phyloP scores from a whole-genome alignment of 345 rosid species.

The Eucalyptus pauciflora region DNA sequence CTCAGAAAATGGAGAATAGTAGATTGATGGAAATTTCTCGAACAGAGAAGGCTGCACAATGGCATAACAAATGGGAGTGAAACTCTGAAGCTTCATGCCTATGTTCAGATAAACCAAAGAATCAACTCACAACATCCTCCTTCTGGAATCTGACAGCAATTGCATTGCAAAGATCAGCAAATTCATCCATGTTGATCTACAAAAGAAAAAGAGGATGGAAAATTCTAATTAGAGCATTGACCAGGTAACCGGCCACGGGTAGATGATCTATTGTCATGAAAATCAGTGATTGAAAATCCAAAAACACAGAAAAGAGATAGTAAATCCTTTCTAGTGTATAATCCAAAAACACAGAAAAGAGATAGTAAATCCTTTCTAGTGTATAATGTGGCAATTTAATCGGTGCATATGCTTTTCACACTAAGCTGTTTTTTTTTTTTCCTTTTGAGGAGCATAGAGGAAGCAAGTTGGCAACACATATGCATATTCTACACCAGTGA shows the following conservation, averaged over 20 bases:
- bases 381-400: background rate
- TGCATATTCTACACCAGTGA: background rate
- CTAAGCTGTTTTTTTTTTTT: background rate
- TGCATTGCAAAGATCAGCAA: constrained; percentile 90
- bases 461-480: background rate
- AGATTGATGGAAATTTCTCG: constrained; percentile 45
- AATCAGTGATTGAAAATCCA: background rate
- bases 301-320: background rate
- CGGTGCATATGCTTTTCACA: background rate
- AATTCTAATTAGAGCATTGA: background rate
- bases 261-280: background rate
- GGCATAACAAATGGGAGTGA: background rate
- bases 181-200: constrained; percentile 88
- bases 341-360: no score
- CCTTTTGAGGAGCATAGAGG: background rate
- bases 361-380: no score
- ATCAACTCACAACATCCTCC: constrained; percentile 74
- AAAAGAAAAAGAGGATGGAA: background rate
- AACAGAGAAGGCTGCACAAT: constrained; percentile 67
- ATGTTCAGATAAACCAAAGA: background rate
- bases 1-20: constrained; percentile 56
- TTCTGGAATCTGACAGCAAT: constrained; percentile 85
- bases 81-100: background rate
- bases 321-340: background rate
- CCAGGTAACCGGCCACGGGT: background rate